These are phyloP conservation scores for Peribolospora baueri DNA, from an alignment of 768 basidiomycete species.

Conservation along the genomic window DNA sequence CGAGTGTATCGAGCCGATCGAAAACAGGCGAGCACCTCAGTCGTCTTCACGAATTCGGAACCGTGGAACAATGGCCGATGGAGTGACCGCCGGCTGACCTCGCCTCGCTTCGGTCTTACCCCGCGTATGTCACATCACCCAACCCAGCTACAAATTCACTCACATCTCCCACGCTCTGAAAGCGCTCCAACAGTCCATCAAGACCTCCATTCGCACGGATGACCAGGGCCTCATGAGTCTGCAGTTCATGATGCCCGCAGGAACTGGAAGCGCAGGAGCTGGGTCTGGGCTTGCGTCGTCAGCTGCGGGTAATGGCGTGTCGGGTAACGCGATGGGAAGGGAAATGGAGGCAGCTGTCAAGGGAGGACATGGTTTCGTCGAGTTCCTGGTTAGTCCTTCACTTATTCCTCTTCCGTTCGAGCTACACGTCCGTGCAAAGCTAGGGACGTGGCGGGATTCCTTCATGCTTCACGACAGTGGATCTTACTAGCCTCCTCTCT, in stretches of 20 bases:
- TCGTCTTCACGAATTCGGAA: neutral
- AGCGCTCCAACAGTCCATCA: conserved; percentile 58
- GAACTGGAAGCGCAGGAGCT: conserved; percentile 13
- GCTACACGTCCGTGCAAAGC: neutral
- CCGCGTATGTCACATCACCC: neutral
- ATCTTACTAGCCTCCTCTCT: neutral
- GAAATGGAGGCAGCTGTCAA: neutral
- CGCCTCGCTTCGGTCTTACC: neutral
- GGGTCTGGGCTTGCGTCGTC: neutral
- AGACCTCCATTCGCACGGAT: conserved; percentile 72
- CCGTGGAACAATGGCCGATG: too few relatives aligned
- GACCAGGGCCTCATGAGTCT: conserved; percentile 56
- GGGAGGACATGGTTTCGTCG: conserved; percentile 40
- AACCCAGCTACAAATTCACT: conserved; percentile 49
- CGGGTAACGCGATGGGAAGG: too few relatives aligned
- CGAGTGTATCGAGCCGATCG: conserved; percentile 43
- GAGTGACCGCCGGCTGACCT: too few relatives aligned
- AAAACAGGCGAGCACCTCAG: conserved; percentile 35
- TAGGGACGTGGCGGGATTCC: neutral
- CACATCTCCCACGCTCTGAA: conserved; percentile 47
- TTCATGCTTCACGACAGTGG: too few relatives aligned
- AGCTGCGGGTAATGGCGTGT: too few relatives aligned
- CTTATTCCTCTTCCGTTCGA: neutral
- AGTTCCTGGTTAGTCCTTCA: conserved; percentile 45
- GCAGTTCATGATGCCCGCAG: conserved; percentile 63